Base-by-base conservation (phyloP, 164 flowering plant species). In the Cinnamomum micranthum region DNA sequence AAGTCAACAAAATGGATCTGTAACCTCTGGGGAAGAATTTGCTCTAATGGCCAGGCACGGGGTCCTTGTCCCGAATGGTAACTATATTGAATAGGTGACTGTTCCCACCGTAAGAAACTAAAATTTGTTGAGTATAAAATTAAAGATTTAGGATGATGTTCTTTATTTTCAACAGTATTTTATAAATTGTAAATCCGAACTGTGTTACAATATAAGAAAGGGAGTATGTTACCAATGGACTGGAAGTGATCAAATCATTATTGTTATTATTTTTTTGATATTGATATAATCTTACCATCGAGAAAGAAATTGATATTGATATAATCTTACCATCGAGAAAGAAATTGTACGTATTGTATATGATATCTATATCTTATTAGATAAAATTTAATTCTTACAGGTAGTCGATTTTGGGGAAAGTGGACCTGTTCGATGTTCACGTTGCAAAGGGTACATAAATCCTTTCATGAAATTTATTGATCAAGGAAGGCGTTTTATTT, bases 341-440 rank as follows among this genome's bases (percentile, higher is more conserved):
- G 47, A 41, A 41, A 41, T 41, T 41, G 47, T 41, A 41, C 2
- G 11, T 41, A 41, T 24, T 64, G 27, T 27, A 22, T 22, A 24
- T 64, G 67, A 22, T 64, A 3, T 22, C 25, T 13, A 64, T 24
- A 24, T 22, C 67, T 64, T 22, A 70, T 51, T 70, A 50, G 24
- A 47, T 23, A 23, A 69, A 7, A 20, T 70, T 12, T 47, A 52
- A 31, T 71, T 71, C 73, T 71, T 75, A 20, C 35, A 96, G 99
- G 84, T 94, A 77, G 98, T 94, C 33, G 99, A 96, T 85, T 94
- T 93, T 88, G 97, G 98, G 62, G 98, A 96, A 78, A 81, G 88
- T 81, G 99, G 99, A 75, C 99, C 99, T 76, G 88, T 94, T 75
- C 90, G 99, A 52, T 96, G 99, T 78, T 92, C 97, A 79, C 98